phyloP scores from a whole-genome alignment of 352 stramenopile genomes.

The Globisporangium takayamanum region DNA sequence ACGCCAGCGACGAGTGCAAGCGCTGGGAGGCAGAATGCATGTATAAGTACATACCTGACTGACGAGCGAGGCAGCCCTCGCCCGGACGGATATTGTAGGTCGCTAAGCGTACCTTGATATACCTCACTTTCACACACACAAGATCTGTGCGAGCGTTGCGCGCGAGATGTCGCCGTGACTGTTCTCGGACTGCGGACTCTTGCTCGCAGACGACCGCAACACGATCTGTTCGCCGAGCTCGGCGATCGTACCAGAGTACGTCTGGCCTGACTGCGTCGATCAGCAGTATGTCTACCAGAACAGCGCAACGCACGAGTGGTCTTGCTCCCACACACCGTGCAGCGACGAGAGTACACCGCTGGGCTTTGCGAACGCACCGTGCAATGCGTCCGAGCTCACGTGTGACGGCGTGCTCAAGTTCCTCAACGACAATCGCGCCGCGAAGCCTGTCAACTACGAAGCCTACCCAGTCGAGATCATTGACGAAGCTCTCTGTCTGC shows the following conservation, averaged over 20 bases:
- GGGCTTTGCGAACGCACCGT: constrained; percentile 59
- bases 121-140: no score
- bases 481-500: constrained; percentile 34
- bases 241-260: constrained; percentile 39
- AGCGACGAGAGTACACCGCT: constrained; percentile 28
- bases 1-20: no score
- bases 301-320: constrained; percentile 33
- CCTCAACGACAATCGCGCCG: constrained; percentile 70
- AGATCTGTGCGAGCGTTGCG: constrained; percentile 51
- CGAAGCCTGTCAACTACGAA: constrained; percentile 72
- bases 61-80: no score
- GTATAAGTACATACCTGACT: no score
- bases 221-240: constrained; percentile 56
- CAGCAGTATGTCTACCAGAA: constrained; percentile 50
- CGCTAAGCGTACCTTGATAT: no score
- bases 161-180: constrained; percentile 33
- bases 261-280: constrained; percentile 54
- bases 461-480: constrained; percentile 67
- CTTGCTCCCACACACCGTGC: constrained; percentile 44
- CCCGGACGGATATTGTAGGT: no score
- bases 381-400: constrained; percentile 41
- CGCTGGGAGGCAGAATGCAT: no score
- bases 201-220: constrained; percentile 49
- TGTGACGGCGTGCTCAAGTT: constrained; percentile 59
- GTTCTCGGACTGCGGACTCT: constrained; percentile 62